These are phyloP conservation scores for Monosporascus sp. DNA, from an alignment of 2,329 filamentous ascomycete genomes.

Conservation along the genomic window DNA sequence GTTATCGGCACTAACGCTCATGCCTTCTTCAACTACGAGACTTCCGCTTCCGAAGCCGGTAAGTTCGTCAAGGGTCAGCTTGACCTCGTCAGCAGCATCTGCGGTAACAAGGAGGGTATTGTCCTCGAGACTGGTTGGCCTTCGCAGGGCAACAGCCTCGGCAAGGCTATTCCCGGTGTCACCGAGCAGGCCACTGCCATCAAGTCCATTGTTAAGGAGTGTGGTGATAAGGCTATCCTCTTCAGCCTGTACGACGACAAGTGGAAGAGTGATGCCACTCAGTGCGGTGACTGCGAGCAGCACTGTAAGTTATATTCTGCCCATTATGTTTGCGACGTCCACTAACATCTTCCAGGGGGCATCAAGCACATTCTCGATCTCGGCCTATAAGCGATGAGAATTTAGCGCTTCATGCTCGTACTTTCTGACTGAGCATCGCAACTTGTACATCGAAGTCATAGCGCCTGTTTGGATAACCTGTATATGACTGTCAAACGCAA, in stretches of 20 bases:
- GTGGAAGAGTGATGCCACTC: constrained; percentile 69
- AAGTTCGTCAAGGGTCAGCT: constrained; percentile 72
- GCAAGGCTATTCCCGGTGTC: constrained; percentile 61
- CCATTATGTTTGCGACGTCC: background rate
- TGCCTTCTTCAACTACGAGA: constrained; percentile 81
- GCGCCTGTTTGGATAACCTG: too few species aligned
- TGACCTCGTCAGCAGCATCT: constrained; percentile 61
- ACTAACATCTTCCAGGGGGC: constrained; percentile 1
- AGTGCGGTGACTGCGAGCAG: constrained; percentile 65
- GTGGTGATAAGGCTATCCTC: constrained; percentile 67
- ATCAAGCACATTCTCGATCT: constrained; percentile 10
- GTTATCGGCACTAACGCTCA: constrained; percentile 83
- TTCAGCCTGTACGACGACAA: constrained; percentile 75
- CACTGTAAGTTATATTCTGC: constrained; percentile 50
- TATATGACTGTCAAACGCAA: too few species aligned
- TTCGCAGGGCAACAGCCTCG: constrained; percentile 62
- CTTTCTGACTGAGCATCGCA: too few species aligned
- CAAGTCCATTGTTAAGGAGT: constrained; percentile 58
- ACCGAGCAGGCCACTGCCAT: constrained; percentile 69
- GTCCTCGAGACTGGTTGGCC: constrained; percentile 95
- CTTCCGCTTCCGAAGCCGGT: constrained; percentile 62
- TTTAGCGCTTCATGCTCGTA: too few species aligned
- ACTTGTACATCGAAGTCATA: too few species aligned
- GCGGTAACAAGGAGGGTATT: constrained; percentile 66
- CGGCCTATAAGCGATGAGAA: background rate